Evolutionary conservation across 768 basidiomycete genomes (phyloP).

Genomic region (Mycena belliarum): DNA sequence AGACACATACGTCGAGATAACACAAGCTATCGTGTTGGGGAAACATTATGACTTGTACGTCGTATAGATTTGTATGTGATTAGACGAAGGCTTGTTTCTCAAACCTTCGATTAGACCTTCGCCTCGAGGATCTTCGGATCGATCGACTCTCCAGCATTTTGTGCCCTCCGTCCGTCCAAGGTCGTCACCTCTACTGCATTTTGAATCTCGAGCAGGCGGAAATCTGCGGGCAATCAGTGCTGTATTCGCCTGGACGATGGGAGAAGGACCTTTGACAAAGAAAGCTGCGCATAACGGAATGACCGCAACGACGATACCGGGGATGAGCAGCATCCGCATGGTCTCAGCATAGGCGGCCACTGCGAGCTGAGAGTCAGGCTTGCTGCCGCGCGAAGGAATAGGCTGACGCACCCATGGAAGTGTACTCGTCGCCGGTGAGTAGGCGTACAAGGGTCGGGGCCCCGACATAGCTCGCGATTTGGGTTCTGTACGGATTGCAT

Average conservation of each 20-base stretch:
- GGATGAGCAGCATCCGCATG: constrained; percentile 44
- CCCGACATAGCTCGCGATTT: constrained; percentile 36
- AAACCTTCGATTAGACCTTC: constrained; percentile 11
- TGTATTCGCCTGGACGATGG: background rate
- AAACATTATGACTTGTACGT: background rate
- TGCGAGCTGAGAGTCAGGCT: background rate
- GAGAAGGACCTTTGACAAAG: constrained; percentile 35
- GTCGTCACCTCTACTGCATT: constrained; percentile 51
- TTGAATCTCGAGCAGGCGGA: constrained; percentile 54
- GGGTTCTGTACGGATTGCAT: constrained; percentile 27
- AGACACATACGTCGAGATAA: background rate
- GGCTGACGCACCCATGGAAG: constrained; percentile 42
- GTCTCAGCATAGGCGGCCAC: constrained; percentile 35
- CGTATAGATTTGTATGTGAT: background rate
- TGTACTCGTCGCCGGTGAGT: constrained; percentile 34
- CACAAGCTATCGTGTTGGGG: constrained; percentile 1
- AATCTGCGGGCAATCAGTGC: constrained; percentile 28
- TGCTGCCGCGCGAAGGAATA: background rate
- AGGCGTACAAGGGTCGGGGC: constrained; percentile 44
- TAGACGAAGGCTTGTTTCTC: background rate
- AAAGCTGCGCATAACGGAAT: constrained; percentile 49
- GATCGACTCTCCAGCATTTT: constrained; percentile 20
- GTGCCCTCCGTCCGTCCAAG: constrained; percentile 15
- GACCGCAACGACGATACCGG: constrained; percentile 42
- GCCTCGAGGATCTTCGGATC: constrained; percentile 14